Conservation (phyloP, 106 monocot species). For the Platanthera zijinensis region DNA sequence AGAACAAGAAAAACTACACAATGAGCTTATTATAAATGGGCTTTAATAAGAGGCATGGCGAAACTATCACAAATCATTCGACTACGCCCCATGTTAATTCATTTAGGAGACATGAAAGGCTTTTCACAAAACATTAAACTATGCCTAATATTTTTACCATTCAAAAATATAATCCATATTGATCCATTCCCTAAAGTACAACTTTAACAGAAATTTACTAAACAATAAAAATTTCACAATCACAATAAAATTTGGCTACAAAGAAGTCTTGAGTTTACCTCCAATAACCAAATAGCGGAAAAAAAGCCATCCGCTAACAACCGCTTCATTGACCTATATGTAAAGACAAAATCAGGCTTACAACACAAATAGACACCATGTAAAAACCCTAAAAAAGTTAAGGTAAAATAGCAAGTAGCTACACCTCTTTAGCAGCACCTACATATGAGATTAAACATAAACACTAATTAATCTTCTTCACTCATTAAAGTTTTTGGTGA, state of each 20-base stretch:
- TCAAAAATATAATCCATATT: neutral
- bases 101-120: neutral
- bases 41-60: too few relatives aligned
- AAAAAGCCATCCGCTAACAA: slow-evolving; percentile 96
- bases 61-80: too few relatives aligned
- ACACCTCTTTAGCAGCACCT: neutral
- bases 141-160: neutral
- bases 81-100: too few relatives aligned
- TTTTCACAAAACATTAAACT: neutral
- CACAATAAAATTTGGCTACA: neutral
- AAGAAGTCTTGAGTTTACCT: slow-evolving; percentile 26
- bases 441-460: too few relatives aligned
- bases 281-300: slow-evolving; percentile 97
- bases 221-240: neutral
- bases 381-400: neutral
- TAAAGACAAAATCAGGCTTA: neutral
- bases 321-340: slow-evolving; percentile 87
- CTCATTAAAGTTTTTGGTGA: neutral
- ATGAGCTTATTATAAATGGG: too few relatives aligned
- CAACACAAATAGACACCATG: neutral
- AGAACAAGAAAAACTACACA: too few relatives aligned
- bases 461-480: neutral
- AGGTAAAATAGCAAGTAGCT: neutral
- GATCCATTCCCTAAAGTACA: neutral
- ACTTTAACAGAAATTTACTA: neutral